Percentiles rank a stretch among this genome's conserved stretches.
Conservation (phyloP, 2,329 filamentous ascomycete species). For the Trichoderma brevicompactum region DNA sequence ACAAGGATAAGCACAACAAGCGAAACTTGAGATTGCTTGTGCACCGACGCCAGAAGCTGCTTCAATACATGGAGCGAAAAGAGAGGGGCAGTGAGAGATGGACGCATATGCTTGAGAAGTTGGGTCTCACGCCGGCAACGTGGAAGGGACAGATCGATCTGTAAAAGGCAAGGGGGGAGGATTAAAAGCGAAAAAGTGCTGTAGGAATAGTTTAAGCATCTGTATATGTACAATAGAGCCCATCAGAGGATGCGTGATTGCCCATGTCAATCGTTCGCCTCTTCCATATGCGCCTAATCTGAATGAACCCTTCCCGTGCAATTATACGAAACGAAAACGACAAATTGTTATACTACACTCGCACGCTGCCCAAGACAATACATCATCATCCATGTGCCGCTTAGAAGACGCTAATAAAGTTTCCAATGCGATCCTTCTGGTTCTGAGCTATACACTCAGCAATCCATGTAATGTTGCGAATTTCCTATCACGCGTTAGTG, state of each 20-base stretch:
- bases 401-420: slow-evolving; percentile 98
- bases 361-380: slow-evolving; percentile 36
- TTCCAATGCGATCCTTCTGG: slow-evolving; percentile 98
- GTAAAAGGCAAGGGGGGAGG: slow-evolving; percentile 32
- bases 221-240: slow-evolving; percentile 56
- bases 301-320: slow-evolving; percentile 40
- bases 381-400: slow-evolving; percentile 31
- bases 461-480: slow-evolving; percentile 99
- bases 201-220: slow-evolving; percentile 47
- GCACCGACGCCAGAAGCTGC: slow-evolving; percentile 84
- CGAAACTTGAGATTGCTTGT: slow-evolving; percentile 83
- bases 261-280: slow-evolving; percentile 32
- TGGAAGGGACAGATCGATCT: slow-evolving; percentile 83
- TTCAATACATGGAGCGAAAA: slow-evolving; percentile 84
- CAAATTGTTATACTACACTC: slow-evolving; percentile 50
- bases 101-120: slow-evolving; percentile 79
- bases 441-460: slow-evolving; percentile 99
- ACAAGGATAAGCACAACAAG: slow-evolving; percentile 94
- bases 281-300: slow-evolving; percentile 41
- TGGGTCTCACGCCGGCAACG: slow-evolving; percentile 84
- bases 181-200: slow-evolving; percentile 32
- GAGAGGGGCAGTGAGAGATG: slow-evolving; percentile 91
- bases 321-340: slow-evolving; percentile 42
- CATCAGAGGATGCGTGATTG: slow-evolving; percentile 37
- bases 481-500: slow-evolving; percentile 69